Evolutionary conservation across 2,329 filamentous ascomycete species (phyloP).

Genomic region (Lachnellula cervina): DNA sequence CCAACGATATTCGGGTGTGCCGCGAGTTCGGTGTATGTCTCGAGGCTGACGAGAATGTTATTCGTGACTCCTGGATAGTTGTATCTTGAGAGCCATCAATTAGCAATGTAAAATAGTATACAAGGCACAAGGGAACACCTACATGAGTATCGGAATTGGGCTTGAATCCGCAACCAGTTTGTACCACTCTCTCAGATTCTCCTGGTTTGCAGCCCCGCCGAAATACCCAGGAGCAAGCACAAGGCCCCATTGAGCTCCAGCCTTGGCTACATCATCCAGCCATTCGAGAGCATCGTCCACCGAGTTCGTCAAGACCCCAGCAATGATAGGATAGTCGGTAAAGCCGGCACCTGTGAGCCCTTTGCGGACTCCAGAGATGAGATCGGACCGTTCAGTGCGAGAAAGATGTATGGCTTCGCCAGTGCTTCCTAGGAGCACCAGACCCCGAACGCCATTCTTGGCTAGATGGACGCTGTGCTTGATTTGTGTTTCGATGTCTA

Average conservation of each 20-base stretch:
- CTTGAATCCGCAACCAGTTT: slow-evolving; percentile 52
- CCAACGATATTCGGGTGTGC: slow-evolving; percentile 61
- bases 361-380: slow-evolving; percentile 49
- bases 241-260: slow-evolving; percentile 59
- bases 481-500: slow-evolving; percentile 52
- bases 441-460: slow-evolving; percentile 50
- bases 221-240: slow-evolving; percentile 62
- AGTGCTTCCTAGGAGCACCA: slow-evolving; percentile 57
- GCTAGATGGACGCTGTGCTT: slow-evolving; percentile 54
- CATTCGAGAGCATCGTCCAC: slow-evolving; percentile 52
- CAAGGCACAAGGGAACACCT: slow-evolving; percentile 5
- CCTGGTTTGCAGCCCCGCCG: slow-evolving; percentile 49
- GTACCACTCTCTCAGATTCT: slow-evolving; percentile 56
- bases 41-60: slow-evolving; percentile 51
- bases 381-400: slow-evolving; percentile 46
- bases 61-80: slow-evolving; percentile 60
- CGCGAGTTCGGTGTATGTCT: slow-evolving; percentile 51
- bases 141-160: slow-evolving; percentile 58
- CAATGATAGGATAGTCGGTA: slow-evolving; percentile 52
- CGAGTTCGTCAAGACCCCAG: slow-evolving; percentile 50
- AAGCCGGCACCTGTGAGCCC: slow-evolving; percentile 50
- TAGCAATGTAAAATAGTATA: background rate
- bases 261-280: slow-evolving; percentile 42
- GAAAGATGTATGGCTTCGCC: slow-evolving; percentile 59
- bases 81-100: slow-evolving; percentile 32